Base-by-base conservation (phyloP, 192 early-diverging fungal genomes). In the Mortierella claussenii region DNA sequence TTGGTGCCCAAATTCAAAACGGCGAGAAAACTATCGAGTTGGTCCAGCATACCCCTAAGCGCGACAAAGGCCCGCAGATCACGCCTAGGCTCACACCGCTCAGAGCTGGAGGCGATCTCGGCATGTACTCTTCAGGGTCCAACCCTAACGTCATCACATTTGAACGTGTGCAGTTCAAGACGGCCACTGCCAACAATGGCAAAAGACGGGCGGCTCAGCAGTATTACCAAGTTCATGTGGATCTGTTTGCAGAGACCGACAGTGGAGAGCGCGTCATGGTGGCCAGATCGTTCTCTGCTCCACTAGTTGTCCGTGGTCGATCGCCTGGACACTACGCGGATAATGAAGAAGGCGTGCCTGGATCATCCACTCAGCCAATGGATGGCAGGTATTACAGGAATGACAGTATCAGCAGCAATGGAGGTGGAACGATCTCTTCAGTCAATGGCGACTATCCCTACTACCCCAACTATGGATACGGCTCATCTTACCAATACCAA, bases 101-200 rank as follows among this genome's bases (percentile, higher is more conserved):
- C 44, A 70, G 83, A 20, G 78, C 88, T n/a, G 88, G 84, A 45
- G 89, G 89, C 12, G 88, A 88, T 48, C 63, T 90, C 9, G 83
- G 76, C 62, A 8, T 57, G 15, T 40, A 69, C 24, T 69, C 78
- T 8, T 33, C 69, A 13, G 64, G 62, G 11, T 50, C 73, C 26
- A 84, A 84, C 42, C 57, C 82, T 37, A 80, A 82, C 28, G 82
- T 87, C 0, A 88, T 89, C 10, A 92, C 93, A 42, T 98, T 95
- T 74, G 95, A 98, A 57, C 87, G 97, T 34, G 84, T 98, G 37
- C 97, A 98, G 83, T 98, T 98, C 89, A 98, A 98, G 68, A 91
- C 92, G 0, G 96, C 96, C 21, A 98, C 97, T 0, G 94, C 94
- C 26, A 98, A 98, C 79, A 98, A 96, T 65, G 94, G 94, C 51